phyloP scores from a whole-genome alignment of 768 basidiomycete genomes.

The Mycena vulgaris region DNA sequence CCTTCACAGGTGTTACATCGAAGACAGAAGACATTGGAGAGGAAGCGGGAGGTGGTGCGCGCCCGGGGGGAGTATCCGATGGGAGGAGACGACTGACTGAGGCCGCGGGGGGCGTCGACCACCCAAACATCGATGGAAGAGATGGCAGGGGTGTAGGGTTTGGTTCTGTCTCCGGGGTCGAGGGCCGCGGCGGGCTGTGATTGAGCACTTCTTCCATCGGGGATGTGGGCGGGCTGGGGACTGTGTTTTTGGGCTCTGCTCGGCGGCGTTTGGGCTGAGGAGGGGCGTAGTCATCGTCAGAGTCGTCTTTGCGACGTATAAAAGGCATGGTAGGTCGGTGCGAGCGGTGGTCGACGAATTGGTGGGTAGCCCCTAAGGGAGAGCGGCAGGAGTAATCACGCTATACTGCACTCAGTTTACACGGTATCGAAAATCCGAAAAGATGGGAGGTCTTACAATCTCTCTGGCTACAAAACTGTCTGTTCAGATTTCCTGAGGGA shows the following conservation, averaged over 20 bases:
- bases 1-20: conserved; percentile 4
- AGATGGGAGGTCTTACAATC: conserved; percentile 6
- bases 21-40: conserved; percentile 16
- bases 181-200: background rate
- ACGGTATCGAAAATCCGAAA: background rate
- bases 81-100: background rate
- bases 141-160: background rate
- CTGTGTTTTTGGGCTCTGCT: too few relatives aligned
- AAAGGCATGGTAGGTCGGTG: background rate
- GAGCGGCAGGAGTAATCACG: background rate
- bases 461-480: too few relatives aligned
- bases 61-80: background rate
- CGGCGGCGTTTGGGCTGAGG: background rate
- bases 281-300: background rate
- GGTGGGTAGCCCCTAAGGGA: background rate
- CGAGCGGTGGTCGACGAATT: background rate
- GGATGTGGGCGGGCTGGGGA: background rate
- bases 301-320: background rate
- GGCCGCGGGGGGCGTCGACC: background rate
- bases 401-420: background rate
- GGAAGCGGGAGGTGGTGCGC: background rate
- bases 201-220: background rate
- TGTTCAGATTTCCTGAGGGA: too few relatives aligned
- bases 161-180: background rate
- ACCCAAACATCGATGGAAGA: background rate